phyloP scores from a whole-genome alignment of 371 early-diverging fungal species.

The Mortierella sp. region DNA sequence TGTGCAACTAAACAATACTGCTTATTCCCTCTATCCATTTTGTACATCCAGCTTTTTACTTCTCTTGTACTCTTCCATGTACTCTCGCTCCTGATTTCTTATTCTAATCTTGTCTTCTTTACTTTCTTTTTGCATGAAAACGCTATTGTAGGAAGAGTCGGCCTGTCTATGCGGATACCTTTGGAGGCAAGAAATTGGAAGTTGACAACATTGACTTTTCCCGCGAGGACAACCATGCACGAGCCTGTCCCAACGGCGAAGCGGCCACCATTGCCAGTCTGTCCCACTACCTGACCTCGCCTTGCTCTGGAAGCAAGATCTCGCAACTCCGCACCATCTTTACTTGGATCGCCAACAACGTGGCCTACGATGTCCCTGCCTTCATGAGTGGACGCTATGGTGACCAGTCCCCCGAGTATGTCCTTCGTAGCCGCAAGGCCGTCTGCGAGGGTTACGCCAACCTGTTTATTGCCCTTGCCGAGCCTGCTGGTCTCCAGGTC shows the following conservation, averaged over 20 bases:
- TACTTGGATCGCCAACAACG: conserved; percentile 61
- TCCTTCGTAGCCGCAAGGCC: conserved; percentile 53
- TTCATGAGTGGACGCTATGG: conserved; percentile 54
- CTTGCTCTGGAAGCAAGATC: conserved; percentile 52
- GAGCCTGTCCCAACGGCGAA: conserved; percentile 54
- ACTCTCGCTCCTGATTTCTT: background rate
- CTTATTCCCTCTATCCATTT: background rate
- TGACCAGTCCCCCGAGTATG: conserved; percentile 52
- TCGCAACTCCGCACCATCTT: conserved; percentile 61
- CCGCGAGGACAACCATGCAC: conserved; percentile 57
- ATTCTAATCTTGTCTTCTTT: background rate
- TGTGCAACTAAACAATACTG: background rate
- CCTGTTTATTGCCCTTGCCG: conserved; percentile 58
- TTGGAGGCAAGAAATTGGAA: conserved; percentile 37
- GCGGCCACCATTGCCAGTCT: conserved; percentile 40
- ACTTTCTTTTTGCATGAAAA: background rate
- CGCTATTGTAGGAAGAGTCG: conserved; percentile 27
- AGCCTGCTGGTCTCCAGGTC: conserved; percentile 52
- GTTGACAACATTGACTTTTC: conserved; percentile 46
- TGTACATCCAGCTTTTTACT: background rate
- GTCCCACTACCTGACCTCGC: conserved; percentile 59
- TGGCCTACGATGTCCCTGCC: conserved; percentile 59
- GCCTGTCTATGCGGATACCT: conserved; percentile 24
- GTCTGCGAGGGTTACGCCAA: conserved; percentile 65
- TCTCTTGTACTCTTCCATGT: background rate